Conservation (phyloP, 306 rosid genomes). For the Rosa lucieae region DNA sequence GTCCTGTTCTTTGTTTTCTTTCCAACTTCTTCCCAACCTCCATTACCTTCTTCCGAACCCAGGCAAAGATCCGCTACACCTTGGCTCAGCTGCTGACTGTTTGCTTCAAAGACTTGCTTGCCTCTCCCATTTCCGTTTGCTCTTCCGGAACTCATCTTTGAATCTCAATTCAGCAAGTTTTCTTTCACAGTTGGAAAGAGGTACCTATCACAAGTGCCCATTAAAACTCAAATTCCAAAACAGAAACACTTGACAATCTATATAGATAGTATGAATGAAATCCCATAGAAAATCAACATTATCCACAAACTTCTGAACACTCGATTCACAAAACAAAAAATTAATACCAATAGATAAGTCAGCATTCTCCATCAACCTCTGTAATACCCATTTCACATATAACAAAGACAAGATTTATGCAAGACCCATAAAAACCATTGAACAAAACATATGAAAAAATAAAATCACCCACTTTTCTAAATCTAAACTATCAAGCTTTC, state of each 20-base stretch:
- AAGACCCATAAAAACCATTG: not conserved
- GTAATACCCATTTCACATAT: not conserved
- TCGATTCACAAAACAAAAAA: not conserved
- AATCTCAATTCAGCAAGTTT: not conserved
- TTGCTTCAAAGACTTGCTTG: constrained; percentile 20
- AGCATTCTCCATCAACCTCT: not conserved
- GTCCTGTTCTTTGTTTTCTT: constrained; percentile 57
- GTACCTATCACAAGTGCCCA: not conserved
- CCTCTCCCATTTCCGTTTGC: constrained; percentile 51
- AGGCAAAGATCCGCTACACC: constrained; percentile 44
- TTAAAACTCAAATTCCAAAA: not conserved
- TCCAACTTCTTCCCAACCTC: constrained; percentile 62
- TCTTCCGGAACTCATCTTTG: constrained; percentile 44
- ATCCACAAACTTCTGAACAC: not conserved
- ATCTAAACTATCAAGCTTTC: not conserved
- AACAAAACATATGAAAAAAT: not conserved
- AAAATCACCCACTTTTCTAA: not conserved
- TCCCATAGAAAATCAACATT: not conserved
- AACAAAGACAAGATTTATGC: not conserved
- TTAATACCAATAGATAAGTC: not conserved
- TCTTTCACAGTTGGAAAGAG: not conserved
- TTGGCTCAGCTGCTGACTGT: constrained; percentile 44
- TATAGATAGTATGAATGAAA: not conserved
- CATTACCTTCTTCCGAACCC: constrained; percentile 39
- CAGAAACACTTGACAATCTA: not conserved